phyloP scores from a whole-genome alignment of 331 rosid species.

The Spiraea crenata region DNA sequence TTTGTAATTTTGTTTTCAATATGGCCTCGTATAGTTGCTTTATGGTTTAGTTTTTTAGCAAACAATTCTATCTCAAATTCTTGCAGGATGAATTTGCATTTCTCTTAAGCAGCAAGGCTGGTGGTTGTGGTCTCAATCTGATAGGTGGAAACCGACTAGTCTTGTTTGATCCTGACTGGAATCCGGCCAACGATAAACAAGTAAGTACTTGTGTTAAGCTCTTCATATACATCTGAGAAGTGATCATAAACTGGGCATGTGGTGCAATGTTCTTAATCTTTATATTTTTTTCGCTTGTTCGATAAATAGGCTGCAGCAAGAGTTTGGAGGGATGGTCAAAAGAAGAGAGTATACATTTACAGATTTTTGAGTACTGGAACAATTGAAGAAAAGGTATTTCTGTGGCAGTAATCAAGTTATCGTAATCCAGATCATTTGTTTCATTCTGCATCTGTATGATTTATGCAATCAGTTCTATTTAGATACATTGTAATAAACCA shows the following conservation, averaged over 20 bases:
- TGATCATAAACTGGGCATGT: conserved; percentile 5
- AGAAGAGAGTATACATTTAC: conserved; percentile 90
- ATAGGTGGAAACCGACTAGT: conserved; percentile 96
- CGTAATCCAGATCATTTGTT: conserved; percentile 19
- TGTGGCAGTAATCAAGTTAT: conserved; percentile 26
- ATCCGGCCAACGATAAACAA: conserved; percentile 97
- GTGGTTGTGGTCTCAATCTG: conserved; percentile 98
- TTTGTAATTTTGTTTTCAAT: conserved; percentile 5
- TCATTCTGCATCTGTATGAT: conserved; percentile 19
- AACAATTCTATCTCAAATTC: conserved; percentile 9
- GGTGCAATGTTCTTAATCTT: conserved; percentile 17
- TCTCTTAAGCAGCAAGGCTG: conserved; percentile 99
- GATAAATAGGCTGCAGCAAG: conserved; percentile 90
- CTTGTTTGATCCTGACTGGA: conserved; percentile 97
- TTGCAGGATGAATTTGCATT: conserved; percentile 89
- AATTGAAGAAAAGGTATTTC: conserved; percentile 87
- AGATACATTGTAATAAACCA: conserved; percentile 5
- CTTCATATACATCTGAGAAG: conserved; percentile 15
- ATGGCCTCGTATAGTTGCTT: conserved; percentile 3
- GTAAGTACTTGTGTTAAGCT: conserved; percentile 39
- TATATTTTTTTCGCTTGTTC: conserved; percentile 14
- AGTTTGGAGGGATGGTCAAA: conserved; percentile 99
- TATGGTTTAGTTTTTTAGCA: conserved; percentile 5
- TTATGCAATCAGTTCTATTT: conserved; percentile 20
- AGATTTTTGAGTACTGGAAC: conserved; percentile 93